Base-by-base conservation (phyloP, 805 yeast species). In the Zygosaccharomyces rouxii region DNA sequence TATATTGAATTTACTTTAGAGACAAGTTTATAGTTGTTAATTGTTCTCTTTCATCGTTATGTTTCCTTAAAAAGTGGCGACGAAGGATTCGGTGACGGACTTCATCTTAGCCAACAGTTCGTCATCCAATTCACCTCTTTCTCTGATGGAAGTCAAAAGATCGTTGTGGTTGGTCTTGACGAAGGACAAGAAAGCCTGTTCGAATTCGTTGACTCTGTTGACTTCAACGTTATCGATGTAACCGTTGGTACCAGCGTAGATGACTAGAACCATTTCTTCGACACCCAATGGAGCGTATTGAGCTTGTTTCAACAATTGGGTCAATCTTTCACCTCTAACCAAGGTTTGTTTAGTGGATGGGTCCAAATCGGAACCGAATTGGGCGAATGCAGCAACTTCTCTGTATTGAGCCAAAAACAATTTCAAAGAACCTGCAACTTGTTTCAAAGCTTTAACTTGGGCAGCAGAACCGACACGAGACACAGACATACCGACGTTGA, bases 401-500 rank as follows among this genome's bases (percentile, higher is more conserved):
- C 99, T 90, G 87, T 94, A 94, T 83, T 94, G 99, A 69, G 99
- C 99, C 83, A 94, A 87, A 97, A 89, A 94, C 76, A 94, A 88
- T 79, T 94, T 94, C 79, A 94, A 86, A 65, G 99, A 94, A 86
- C 99, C 99, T 65, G 99, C 99, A 77, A 94, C 98, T 83, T 94
- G 98, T 80, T 94, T 94, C 95, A 94, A 89, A 77, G 99, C 99
- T 84, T 94, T 94, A 69, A 94, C 98, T 83, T 94, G 99, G 70
- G 99, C 99, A 70, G 99, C 99, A 60, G 98, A 92, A 79, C 99
- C 99, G 80, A 94, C 99, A 83, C 99, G 96, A 69, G 99, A 94
- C 68, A 92, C 99, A 69, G 98, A 94, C 70, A 92, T 84, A 90
- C 99, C 99, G 76, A 92, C 98, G 78, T 92, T 92, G 71, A 92